Percentiles rank a stretch among this genome's conserved stretches.
Conservation (phyloP, 768 basidiomycete species). For the Cystobasidium onofrii region DNA sequence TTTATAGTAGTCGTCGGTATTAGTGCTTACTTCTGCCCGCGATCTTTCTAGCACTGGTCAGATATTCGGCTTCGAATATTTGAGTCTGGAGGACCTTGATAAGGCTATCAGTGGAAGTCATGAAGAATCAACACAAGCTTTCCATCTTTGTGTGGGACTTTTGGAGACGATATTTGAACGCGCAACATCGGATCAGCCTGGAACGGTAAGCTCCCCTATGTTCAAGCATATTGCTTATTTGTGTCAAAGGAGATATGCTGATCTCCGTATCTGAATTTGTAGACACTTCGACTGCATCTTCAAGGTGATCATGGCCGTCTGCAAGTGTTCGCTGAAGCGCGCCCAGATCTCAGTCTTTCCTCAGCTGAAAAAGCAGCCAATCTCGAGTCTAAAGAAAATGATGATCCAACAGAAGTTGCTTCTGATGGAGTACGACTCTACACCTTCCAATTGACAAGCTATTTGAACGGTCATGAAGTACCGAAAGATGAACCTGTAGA, state of each 20-base stretch:
- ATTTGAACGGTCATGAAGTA: conserved; percentile 6
- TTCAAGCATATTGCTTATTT: no score
- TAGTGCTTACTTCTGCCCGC: background rate
- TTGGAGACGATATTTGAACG: conserved; percentile 51
- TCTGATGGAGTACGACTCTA: background rate
- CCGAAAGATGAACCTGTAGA: background rate
- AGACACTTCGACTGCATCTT: conserved; percentile 9
- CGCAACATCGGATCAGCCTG: conserved; percentile 17
- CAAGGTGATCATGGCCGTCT: background rate
- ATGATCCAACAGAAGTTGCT: background rate
- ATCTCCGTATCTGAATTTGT: background rate
- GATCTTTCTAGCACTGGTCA: conserved; percentile 60
- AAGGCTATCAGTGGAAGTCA: conserved; percentile 60
- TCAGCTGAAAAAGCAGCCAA: background rate
- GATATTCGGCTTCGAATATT: conserved; percentile 89
- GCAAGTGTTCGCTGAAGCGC: conserved; percentile 3
- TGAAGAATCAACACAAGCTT: conserved; percentile 63
- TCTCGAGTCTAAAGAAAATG: no score
- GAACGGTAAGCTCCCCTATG: conserved; percentile 24
- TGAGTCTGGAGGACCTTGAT: conserved; percentile 82
- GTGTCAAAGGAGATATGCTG: background rate
- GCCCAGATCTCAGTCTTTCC: background rate
- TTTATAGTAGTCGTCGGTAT: background rate
- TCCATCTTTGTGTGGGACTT: conserved; percentile 62
- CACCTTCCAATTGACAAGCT: conserved; percentile 3